Evolutionary conservation across 352 stramenopile genomes (phyloP).

Genomic region (Globisporangium orthogonon): DNA sequence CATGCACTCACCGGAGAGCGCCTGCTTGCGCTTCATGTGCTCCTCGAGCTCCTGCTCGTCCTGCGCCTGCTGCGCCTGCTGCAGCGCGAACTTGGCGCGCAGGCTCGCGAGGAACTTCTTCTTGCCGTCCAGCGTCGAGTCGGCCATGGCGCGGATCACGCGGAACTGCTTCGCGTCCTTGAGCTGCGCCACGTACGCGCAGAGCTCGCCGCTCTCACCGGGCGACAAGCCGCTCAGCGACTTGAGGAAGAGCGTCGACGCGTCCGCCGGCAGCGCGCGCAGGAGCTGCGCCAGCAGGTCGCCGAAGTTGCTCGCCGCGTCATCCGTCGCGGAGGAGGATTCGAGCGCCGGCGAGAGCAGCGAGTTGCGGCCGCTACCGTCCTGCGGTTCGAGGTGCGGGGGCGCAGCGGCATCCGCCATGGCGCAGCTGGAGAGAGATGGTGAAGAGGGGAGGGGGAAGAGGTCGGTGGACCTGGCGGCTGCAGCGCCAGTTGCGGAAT

Average conservation of each 20-base stretch:
- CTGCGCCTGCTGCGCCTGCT: constrained; percentile 47
- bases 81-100: constrained; percentile 62
- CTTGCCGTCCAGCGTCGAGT: constrained; percentile 72
- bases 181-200: constrained; percentile 63
- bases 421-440: background rate
- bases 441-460: background rate
- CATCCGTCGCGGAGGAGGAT: background rate
- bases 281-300: constrained; percentile 74
- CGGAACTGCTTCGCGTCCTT: constrained; percentile 82
- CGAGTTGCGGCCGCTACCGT: constrained; percentile 8
- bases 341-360: constrained; percentile 8
- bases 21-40: constrained; percentile 66
- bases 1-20: constrained; percentile 39
- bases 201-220: constrained; percentile 67
- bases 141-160: constrained; percentile 80
- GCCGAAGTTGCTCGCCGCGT: constrained; percentile 32
- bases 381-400: background rate
- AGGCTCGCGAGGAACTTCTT: constrained; percentile 69
- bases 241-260: constrained; percentile 66
- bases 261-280: constrained; percentile 60
- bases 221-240: constrained; percentile 70
- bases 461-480: background rate
- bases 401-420: constrained; percentile 7
- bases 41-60: constrained; percentile 60
- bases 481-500: background rate